phyloP scores from a whole-genome alignment of 257 asterid genomes.

The Solanum dulcamara region DNA sequence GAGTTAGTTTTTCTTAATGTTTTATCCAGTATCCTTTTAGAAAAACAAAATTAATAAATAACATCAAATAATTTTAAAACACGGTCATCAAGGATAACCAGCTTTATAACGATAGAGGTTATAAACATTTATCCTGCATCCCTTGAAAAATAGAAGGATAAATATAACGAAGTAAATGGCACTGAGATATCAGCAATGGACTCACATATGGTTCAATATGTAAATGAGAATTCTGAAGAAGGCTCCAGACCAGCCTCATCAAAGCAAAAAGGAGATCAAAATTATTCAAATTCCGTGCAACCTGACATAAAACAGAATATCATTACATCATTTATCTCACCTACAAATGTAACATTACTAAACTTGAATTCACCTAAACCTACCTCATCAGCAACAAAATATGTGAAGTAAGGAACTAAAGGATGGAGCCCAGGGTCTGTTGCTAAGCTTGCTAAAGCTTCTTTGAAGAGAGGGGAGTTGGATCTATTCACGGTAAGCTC shows the following conservation, averaged over 20 bases:
- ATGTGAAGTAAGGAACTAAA: conserved; percentile 89
- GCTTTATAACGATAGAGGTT: background rate
- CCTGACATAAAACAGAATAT: conserved; percentile 39
- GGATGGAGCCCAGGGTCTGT: conserved; percentile 99
- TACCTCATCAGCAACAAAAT: conserved; percentile 93
- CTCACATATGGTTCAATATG: conserved; percentile 97
- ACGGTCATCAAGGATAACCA: background rate
- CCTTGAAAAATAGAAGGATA: background rate
- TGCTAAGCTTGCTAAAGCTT: conserved; percentile 84
- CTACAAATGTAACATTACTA: background rate
- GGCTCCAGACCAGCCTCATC: conserved; percentile 97
- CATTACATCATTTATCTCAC: background rate
- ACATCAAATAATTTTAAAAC: background rate
- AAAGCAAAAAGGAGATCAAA: conserved; percentile 69
- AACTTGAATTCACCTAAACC: background rate
- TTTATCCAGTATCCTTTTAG: background rate
- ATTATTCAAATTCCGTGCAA: conserved; percentile 69
- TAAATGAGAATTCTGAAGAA: conserved; percentile 83
- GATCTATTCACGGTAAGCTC: conserved; percentile 72
- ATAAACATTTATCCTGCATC: background rate
- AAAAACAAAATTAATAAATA: background rate
- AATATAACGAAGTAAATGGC: background rate
- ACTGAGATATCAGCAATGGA: background rate
- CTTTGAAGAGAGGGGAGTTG: conserved; percentile 63
- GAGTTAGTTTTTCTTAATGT: background rate